Conservation (phyloP, 2,329 filamentous ascomycete species). For the Sclerotiophoma versabilis region DNA sequence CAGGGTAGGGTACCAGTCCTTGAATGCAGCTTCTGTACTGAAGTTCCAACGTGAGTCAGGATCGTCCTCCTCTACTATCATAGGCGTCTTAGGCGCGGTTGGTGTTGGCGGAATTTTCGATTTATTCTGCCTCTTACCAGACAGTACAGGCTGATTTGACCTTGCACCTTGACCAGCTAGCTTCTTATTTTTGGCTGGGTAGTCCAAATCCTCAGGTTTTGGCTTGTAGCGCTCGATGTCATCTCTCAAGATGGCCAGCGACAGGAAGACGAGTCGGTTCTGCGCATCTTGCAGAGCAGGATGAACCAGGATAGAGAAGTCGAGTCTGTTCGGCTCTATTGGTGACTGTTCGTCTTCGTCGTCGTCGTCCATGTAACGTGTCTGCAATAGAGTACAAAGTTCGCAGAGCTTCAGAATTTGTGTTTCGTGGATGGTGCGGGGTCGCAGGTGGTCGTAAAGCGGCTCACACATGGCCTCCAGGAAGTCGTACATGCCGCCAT, state of each 20-base stretch:
- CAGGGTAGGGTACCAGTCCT: constrained; percentile 71
- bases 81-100: constrained; percentile 57
- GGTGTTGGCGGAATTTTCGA: constrained; percentile 42
- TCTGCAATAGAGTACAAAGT: constrained; percentile 70
- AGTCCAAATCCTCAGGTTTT: constrained; percentile 70
- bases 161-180: constrained; percentile 51
- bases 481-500: constrained; percentile 69
- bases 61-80: constrained; percentile 60
- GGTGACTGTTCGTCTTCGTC: constrained; percentile 56
- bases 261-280: constrained; percentile 70
- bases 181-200: constrained; percentile 61
- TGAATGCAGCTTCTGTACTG: constrained; percentile 63
- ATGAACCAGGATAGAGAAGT: constrained; percentile 68
- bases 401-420: constrained; percentile 72
- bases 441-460: constrained; percentile 70
- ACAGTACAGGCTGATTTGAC: constrained; percentile 56
- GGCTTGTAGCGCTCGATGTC: constrained; percentile 72
- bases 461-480: constrained; percentile 72
- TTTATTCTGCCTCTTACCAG: constrained; percentile 60
- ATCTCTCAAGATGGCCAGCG: constrained; percentile 67
- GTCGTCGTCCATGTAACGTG: constrained; percentile 67
- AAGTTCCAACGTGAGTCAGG: constrained; percentile 60
- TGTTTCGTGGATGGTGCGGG: constrained; percentile 70
- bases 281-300: constrained; percentile 73
- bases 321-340: constrained; percentile 61